A percentile compares a stretch with the other conserved stretches of the same genome.
These are phyloP conservation scores for Xylaria multiplex DNA, from an alignment of 2,329 filamentous ascomycete genomes.

Conservation along the genomic window DNA sequence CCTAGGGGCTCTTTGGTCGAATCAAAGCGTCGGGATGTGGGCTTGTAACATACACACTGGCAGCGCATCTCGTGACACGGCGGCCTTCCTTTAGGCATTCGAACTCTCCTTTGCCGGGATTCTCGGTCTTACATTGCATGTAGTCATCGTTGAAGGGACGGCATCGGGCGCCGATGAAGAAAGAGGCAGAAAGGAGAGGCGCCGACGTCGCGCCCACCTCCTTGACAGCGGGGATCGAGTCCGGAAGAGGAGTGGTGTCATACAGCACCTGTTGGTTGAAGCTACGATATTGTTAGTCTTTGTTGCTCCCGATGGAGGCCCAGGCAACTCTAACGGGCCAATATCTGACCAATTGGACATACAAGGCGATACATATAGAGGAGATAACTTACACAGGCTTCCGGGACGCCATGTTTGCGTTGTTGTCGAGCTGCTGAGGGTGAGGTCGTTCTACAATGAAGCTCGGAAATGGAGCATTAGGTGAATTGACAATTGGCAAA, in stretches of 20 bases:
- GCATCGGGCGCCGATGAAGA: slow-evolving; percentile 97
- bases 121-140: slow-evolving; percentile 99
- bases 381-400: slow-evolving; percentile 63
- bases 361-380: not conserved
- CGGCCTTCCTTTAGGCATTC: slow-evolving; percentile 97
- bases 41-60: slow-evolving; percentile 82
- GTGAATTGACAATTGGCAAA: slow-evolving; percentile 45
- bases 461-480: slow-evolving; percentile 44
- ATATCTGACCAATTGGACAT: slow-evolving; percentile 34
- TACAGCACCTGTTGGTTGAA: slow-evolving; percentile 94
- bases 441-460: slow-evolving; percentile 39
- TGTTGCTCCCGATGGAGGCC: not conserved
- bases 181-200: slow-evolving; percentile 88
- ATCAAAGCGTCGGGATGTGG: not conserved
- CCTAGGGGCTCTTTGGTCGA: not conserved
- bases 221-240: slow-evolving; percentile 89
- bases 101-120: slow-evolving; percentile 88
- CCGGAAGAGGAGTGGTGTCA: slow-evolving; percentile 95
- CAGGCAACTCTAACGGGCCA: not conserved
- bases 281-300: slow-evolving; percentile 59
- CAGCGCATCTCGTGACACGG: slow-evolving; percentile 94
- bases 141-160: slow-evolving; percentile 97
- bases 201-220: slow-evolving; percentile 95
- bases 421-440: slow-evolving; percentile 36
- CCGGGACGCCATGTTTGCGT: slow-evolving; percentile 67